Percentiles rank a stretch among this genome's conserved stretches.
Conservation (phyloP, 129 eudicot species). For the Logfia minima region DNA sequence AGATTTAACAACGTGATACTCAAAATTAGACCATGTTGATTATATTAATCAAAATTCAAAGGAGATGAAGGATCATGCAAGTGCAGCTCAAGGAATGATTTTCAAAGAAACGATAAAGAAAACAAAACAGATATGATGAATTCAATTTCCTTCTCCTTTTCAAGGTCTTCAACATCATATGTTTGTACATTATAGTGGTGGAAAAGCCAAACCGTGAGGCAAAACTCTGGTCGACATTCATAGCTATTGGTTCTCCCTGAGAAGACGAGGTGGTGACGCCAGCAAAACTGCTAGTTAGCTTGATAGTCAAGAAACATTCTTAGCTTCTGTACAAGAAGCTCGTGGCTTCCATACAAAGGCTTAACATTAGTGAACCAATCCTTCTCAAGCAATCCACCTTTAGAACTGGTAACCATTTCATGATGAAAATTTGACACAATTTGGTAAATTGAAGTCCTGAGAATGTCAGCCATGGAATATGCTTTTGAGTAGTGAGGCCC, state of each 20-base stretch:
- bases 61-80: not conserved
- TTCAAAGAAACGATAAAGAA: not conserved
- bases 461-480: conserved; percentile 70
- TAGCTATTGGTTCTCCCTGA: not conserved
- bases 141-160: conserved; percentile 11
- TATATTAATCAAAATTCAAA: not conserved
- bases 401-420: conserved; percentile 67
- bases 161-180: conserved; percentile 23
- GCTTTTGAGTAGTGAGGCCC: conserved; percentile 65
- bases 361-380: conserved; percentile 63
- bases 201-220: not conserved
- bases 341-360: conserved; percentile 66
- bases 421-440: conserved; percentile 70
- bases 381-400: conserved; percentile 69
- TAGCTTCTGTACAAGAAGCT: conserved; percentile 70
- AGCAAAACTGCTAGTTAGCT: conserved; percentile 44
- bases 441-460: conserved; percentile 70
- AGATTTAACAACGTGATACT: no score
- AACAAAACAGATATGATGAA: conserved; percentile 7
- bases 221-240: not conserved
- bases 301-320: conserved; percentile 64
- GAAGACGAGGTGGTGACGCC: not conserved
- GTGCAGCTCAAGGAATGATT: not conserved
- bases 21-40: not conserved
- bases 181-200: conserved; percentile 28